Evolutionary conservation across 2,329 filamentous ascomycete species (phyloP), one percentile per base, ranked within the genome.

Genomic region (Penicillium sp.): DNA sequence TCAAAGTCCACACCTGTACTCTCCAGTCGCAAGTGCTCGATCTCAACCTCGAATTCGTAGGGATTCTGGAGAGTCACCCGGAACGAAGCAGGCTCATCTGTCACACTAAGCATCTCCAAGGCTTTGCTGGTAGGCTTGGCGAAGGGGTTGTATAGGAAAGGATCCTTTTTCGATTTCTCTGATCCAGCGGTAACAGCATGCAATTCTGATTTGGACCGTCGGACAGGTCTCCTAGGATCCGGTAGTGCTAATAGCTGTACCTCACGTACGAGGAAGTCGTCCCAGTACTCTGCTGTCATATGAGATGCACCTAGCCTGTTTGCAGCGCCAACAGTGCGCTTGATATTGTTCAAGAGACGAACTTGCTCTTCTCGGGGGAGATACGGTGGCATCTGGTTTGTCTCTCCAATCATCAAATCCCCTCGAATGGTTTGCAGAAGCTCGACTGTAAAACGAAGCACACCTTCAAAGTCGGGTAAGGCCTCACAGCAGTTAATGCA

Each of bases 111-210:
- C 56, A 83, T 83, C 57, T 92, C 87, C 13, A 84, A 79, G 1
- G 81, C 79, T 25, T 73, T 77, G 19, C 78, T 79, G 25, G 83
- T 82, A 51, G 88, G 71, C 73, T 92, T 92, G 21, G 92, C 77
- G 68, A 97, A 98, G 0, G 95, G 92, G 68, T 97, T 97, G 71
- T 98, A 96, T 56, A 99, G 90, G 66, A 99, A 96, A 0, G 95
- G 95, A 60, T 95, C 92, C 62, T 82, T 77, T 53, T 77, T 67
- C 55, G 75, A 68, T 52, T 76, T 76, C 42, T 78, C 71, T 43
- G 71, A 70, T 9, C 67, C 68, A 8, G 72, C 70, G 11, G 74
- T 74, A 13, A 75, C 76, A 10, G 77, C 72, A 46, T 80, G 77
- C 39, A 85, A 69, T 58, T 85, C 83, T 37, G 75, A 77, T 55